A percentile compares a stretch with the other conserved stretches of the same genome.
phyloP scores from a whole-genome alignment of 805 yeast species.

The Aciculoconidium aculeatum region DNA sequence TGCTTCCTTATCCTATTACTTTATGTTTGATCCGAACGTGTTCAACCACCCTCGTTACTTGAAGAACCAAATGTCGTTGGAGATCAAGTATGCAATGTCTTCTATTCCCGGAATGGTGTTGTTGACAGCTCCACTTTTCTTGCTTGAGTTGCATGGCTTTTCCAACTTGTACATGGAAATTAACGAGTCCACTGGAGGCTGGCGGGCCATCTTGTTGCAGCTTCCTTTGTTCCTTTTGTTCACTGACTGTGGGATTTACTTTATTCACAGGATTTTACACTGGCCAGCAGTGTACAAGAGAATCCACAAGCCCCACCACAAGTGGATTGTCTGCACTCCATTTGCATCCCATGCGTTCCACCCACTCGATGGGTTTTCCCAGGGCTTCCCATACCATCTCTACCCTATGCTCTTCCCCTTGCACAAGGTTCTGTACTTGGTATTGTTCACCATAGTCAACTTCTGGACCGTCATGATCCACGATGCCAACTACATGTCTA shows the following conservation, averaged over 20 bases:
- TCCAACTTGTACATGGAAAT: constrained; percentile 70
- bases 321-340: constrained; percentile 98
- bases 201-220: constrained; percentile 60
- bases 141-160: constrained; percentile 76
- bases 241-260: constrained; percentile 89
- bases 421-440: constrained; percentile 77
- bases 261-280: constrained; percentile 89
- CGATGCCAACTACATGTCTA: constrained; percentile 92
- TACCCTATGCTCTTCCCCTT: constrained; percentile 91
- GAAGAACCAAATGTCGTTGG: constrained; percentile 86
- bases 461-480: constrained; percentile 99
- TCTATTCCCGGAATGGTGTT: constrained; percentile 89
- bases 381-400: constrained; percentile 88
- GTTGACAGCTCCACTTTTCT: constrained; percentile 85
- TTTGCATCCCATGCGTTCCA: constrained; percentile 98
- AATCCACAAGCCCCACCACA: constrained; percentile 96
- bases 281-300: constrained; percentile 84
- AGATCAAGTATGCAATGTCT: constrained; percentile 68
- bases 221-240: constrained; percentile 79
- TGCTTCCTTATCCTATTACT: constrained; percentile 71
- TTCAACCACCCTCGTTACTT: constrained; percentile 95
- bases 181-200: constrained; percentile 59
- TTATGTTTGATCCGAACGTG: constrained; percentile 80
- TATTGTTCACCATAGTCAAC: constrained; percentile 84
- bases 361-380: constrained; percentile 93